Percentiles rank a stretch among this genome's conserved stretches.
These are phyloP conservation scores for Exophiala sideris DNA, from an alignment of 2,329 filamentous ascomycete genomes.

Conservation along the genomic window DNA sequence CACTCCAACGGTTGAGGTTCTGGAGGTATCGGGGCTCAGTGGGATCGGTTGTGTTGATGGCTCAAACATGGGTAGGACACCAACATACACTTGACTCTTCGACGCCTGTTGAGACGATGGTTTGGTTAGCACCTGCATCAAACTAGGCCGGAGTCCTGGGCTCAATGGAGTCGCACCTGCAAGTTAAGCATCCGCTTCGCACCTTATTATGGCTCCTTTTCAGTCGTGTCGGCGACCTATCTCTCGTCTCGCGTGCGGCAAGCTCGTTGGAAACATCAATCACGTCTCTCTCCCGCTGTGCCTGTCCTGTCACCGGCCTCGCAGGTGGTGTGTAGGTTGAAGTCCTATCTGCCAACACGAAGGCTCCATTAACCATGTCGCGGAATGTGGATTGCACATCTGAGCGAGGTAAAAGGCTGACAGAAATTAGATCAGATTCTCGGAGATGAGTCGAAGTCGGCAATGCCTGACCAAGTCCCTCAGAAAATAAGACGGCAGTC, in stretches of 20 bases:
- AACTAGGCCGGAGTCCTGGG: background rate
- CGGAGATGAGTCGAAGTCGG: background rate
- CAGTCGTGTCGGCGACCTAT: constrained; percentile 15
- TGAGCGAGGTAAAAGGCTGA: background rate
- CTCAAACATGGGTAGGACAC: background rate
- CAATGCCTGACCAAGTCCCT: too few species aligned
- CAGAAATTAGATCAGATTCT: background rate
- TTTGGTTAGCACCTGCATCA: background rate
- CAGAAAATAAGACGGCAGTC: too few species aligned
- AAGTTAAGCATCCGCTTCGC: constrained; percentile 17
- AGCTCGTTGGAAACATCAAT: background rate
- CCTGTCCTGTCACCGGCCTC: background rate
- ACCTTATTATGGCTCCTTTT: constrained; percentile 21
- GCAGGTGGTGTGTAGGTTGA: background rate
- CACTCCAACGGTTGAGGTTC: too few species aligned
- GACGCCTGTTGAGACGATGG: constrained; percentile 2
- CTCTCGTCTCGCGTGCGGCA: background rate
- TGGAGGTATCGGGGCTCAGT: too few species aligned
- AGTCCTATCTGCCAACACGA: constrained; percentile 13
- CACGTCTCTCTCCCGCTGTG: background rate
- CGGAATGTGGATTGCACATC: constrained; percentile 3
- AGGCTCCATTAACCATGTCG: constrained; percentile 11
- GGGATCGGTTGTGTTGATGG: too few species aligned
- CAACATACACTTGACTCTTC: constrained; percentile 22
- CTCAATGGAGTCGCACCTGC: constrained; percentile 8